Evolutionary conservation across 345 rosid genomes (phyloP).

Genomic region (Nasturtium officinale): DNA sequence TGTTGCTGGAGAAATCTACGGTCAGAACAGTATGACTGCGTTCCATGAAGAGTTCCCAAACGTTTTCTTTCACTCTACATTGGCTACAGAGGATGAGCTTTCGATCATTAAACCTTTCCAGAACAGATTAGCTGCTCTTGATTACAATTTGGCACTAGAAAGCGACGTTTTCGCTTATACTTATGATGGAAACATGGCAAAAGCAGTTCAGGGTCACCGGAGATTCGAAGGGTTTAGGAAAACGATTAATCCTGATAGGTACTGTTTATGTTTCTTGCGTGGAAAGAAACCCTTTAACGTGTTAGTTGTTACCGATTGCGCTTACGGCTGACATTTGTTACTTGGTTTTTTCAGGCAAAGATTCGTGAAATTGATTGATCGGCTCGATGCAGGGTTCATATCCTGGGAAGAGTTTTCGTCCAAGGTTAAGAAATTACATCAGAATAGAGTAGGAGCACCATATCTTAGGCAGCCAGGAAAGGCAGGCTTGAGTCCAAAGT

Average conservation of each 20-base stretch:
- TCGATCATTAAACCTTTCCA: conserved; percentile 44
- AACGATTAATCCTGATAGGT: conserved; percentile 75
- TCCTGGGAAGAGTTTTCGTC: conserved; percentile 56
- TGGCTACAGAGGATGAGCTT: conserved; percentile 64
- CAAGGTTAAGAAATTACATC: conserved; percentile 50
- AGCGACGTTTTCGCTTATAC: conserved; percentile 66
- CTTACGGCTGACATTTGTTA: not conserved
- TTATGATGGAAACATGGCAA: conserved; percentile 87
- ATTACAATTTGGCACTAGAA: conserved; percentile 63
- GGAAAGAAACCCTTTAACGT: not conserved
- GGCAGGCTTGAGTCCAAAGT: conserved; percentile 39
- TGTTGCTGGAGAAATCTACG: conserved; percentile 73
- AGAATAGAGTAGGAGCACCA: conserved; percentile 62
- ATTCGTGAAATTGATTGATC: conserved; percentile 65
- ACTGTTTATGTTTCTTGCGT: conserved; percentile 15
- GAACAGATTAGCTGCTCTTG: conserved; percentile 74
- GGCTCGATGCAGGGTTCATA: conserved; percentile 49
- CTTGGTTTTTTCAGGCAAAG: conserved; percentile 45
- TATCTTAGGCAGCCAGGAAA: conserved; percentile 46
- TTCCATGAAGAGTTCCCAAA: conserved; percentile 60
- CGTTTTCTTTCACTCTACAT: conserved; percentile 50
- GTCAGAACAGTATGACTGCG: conserved; percentile 49
- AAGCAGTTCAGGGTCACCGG: conserved; percentile 72
- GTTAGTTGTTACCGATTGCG: not conserved
- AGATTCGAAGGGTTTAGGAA: conserved; percentile 68